A percentile compares a stretch with the other conserved stretches of the same genome.
These are phyloP conservation scores for Suhomyces kilbournensis DNA, from an alignment of 805 yeast species.

Conservation along the genomic window DNA sequence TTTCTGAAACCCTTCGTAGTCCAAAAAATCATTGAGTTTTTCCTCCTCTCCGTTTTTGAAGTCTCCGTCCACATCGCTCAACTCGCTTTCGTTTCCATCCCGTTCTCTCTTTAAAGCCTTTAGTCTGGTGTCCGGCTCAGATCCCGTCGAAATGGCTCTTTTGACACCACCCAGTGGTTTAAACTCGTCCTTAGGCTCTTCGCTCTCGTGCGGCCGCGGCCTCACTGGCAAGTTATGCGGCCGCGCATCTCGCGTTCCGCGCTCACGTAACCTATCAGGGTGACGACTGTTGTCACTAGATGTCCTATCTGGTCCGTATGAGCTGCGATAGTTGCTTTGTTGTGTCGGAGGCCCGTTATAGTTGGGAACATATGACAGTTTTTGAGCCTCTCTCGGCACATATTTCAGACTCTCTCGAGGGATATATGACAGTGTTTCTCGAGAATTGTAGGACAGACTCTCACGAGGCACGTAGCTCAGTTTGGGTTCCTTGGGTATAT, in stretches of 20 bases:
- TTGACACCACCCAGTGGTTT: not conserved
- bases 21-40: constrained; percentile 9
- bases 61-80: constrained; percentile 23
- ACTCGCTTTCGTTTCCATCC: constrained; percentile 19
- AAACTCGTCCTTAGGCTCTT: not conserved
- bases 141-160: not conserved
- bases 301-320: not conserved
- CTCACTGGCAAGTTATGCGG: not conserved
- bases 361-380: not conserved
- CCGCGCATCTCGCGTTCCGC: not conserved
- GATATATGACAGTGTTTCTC: not conserved
- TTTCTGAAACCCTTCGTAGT: constrained; percentile 8
- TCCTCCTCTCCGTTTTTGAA: constrained; percentile 13
- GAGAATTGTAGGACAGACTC: not conserved
- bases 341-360: not conserved
- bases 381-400: not conserved
- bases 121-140: constrained; percentile 1
- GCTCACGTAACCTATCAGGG: not conserved
- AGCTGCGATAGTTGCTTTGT: not conserved
- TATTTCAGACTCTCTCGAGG: not conserved
- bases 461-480: not conserved
- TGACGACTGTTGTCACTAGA: not conserved
- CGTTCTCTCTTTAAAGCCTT: constrained; percentile 1
- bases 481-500: not conserved
- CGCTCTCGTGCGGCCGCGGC: not conserved